Evolutionary conservation across 1,139 yeast genomes (phyloP), one percentile per base, ranked within the genome.

Genomic region (Pichia sp.): DNA sequence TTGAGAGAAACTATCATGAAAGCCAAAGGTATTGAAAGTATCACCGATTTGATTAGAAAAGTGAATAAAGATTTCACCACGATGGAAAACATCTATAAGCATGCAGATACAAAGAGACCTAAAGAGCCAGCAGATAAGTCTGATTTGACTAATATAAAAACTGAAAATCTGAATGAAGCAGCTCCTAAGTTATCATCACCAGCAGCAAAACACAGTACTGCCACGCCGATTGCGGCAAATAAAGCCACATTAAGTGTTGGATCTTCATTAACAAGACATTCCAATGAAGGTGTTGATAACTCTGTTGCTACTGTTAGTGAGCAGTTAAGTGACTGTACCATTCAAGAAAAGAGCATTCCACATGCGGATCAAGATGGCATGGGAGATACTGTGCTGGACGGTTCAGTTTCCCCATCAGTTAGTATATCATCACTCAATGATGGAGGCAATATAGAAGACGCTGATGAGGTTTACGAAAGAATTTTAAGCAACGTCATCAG

Each of bases 11-110:
- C 92, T 0, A 81, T 84, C 39, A 79, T 84, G 44, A 77, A 78
- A 46, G 90, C 90, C 3, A 84, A 84, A 56, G 94, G 94, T 46
- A 77, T 83, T 45, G 81, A 80, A 49, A 76, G 84, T 26, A 85
- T 85, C 5, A 73, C 75, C 11, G 87, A 83, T 48, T 71, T 85
- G 54, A 82, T 86, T 55, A 78, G 73, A 45, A 81, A 77, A 53
- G 82, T 85, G 44, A 77, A 76, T 55, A 67, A 64, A 44, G 64
- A 60, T 45, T 60, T 66, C 41, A 71, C 76, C 27, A 73, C 75
- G 49, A 64, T 81, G 50, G 80, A 79, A 38, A 74, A 72, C 32
- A 77, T 81, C 44, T 79, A 80, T 55, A 64, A 65, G 44, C 60
- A 55, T 31, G 54, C 40, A 3, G 52, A 49, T 45, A 38, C 53